phyloP scores from a whole-genome alignment of 306 rosid genomes.

The Trichosanthes truncata region DNA sequence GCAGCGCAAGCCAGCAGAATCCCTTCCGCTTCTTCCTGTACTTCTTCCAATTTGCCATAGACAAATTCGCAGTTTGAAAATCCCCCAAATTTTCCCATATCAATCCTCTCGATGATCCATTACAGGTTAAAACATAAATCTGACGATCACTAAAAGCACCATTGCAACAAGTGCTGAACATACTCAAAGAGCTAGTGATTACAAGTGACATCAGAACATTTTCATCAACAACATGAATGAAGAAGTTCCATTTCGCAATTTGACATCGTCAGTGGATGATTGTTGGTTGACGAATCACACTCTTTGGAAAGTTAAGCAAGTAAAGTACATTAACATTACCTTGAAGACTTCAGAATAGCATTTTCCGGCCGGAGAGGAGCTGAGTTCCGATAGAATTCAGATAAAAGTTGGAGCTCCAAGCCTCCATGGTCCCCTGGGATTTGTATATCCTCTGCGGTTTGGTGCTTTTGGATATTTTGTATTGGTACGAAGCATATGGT shows the following conservation, averaged over 20 bases:
- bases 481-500: background rate
- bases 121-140: constrained; percentile 19
- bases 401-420: background rate
- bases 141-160: constrained; percentile 24
- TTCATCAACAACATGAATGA: constrained; percentile 3
- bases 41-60: constrained; percentile 29
- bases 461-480: background rate
- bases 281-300: background rate
- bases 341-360: background rate
- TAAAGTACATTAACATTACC: background rate
- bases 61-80: constrained; percentile 33
- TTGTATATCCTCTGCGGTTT: background rate
- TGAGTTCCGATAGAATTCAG: background rate
- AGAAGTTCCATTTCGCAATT: background rate
- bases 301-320: background rate
- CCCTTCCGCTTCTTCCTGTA: constrained; percentile 30
- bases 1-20: constrained; percentile 28
- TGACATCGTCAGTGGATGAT: background rate
- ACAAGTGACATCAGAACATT: constrained; percentile 33
- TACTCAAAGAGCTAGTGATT: constrained; percentile 38
- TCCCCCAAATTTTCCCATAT: constrained; percentile 30
- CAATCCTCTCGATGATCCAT: constrained; percentile 23
- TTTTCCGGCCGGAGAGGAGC: background rate
- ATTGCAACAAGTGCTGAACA: constrained; percentile 29
- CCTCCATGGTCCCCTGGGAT: background rate